phyloP scores from a whole-genome alignment of 306 rosid species.

The Fragaria nilgerrensis region DNA sequence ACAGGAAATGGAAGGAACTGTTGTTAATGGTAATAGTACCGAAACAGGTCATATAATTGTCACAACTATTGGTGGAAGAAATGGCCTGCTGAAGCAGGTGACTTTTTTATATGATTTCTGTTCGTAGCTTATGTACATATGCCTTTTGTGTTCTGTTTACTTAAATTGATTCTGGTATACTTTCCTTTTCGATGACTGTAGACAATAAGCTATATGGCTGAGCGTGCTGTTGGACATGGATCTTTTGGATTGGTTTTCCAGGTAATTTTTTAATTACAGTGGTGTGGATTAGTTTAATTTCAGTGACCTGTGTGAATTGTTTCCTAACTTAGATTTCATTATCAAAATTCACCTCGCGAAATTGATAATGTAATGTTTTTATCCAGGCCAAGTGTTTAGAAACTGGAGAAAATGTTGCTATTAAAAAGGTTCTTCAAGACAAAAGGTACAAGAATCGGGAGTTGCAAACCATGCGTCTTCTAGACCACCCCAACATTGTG shows the following conservation, averaged over 20 bases:
- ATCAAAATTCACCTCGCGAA: not conserved
- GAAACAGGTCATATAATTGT: constrained; percentile 89
- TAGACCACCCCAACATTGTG: constrained; percentile 84
- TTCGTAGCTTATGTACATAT: not conserved
- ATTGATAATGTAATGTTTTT: constrained; percentile 17
- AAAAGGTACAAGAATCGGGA: constrained; percentile 93
- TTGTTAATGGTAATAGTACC: constrained; percentile 79
- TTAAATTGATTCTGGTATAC: not conserved
- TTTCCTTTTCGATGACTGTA: constrained; percentile 19
- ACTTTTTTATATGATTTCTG: constrained; percentile 3
- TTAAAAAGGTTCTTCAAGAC: constrained; percentile 94
- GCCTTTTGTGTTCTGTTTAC: not conserved
- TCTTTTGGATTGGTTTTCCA: constrained; percentile 94
- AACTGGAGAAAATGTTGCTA: constrained; percentile 91
- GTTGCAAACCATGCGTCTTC: constrained; percentile 89
- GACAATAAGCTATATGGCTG: constrained; percentile 96
- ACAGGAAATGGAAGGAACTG: constrained; percentile 74
- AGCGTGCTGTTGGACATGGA: constrained; percentile 84
- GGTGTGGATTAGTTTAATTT: not conserved
- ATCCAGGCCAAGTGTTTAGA: constrained; percentile 88
- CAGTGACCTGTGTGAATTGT: not conserved
- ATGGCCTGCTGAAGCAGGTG: constrained; percentile 88
- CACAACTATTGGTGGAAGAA: constrained; percentile 84
- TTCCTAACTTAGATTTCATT: not conserved
- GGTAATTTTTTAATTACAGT: constrained; percentile 33